These are phyloP conservation scores for Gossypium davidsonii DNA, from an alignment of 441 rosid species.

Conservation along the genomic window DNA sequence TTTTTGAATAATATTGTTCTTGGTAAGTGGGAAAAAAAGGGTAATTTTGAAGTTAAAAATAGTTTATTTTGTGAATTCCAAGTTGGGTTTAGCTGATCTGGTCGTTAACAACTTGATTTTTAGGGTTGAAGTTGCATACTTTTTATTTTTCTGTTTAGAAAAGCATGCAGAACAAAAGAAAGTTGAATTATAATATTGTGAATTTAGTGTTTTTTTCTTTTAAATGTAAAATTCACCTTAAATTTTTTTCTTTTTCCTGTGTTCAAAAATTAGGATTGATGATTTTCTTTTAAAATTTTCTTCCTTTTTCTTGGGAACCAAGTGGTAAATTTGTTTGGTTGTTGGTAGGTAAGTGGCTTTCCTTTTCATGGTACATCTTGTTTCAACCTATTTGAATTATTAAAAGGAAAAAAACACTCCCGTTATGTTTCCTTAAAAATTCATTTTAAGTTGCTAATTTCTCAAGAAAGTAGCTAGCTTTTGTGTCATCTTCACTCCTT, in stretches of 20 bases:
- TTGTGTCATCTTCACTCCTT: slow-evolving; percentile 7
- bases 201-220: background rate
- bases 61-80: background rate
- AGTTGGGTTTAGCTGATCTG: slow-evolving; percentile 17
- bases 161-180: background rate
- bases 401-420: background rate
- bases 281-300: slow-evolving; percentile 5
- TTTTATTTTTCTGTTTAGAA: background rate
- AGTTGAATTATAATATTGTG: background rate
- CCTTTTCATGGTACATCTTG: slow-evolving; percentile 20
- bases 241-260: background rate
- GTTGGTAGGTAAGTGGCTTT: slow-evolving; percentile 37
- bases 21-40: background rate
- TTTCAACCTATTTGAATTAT: slow-evolving; percentile 10
- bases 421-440: slow-evolving; percentile 2
- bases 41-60: background rate
- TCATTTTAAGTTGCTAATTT: slow-evolving; percentile 11
- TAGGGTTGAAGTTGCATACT: background rate
- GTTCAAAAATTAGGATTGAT: background rate
- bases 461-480: slow-evolving; percentile 11
- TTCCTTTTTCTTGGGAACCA: slow-evolving; percentile 16
- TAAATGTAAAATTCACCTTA: slow-evolving; percentile 16
- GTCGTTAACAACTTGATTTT: slow-evolving; percentile 9
- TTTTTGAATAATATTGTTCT: slow-evolving; percentile 16
- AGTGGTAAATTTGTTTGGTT: slow-evolving; percentile 29